Percentiles rank a stretch among this genome's conserved stretches.
Conservation (phyloP, 2,329 filamentous ascomycete genomes). For the Beauveria australis region DNA sequence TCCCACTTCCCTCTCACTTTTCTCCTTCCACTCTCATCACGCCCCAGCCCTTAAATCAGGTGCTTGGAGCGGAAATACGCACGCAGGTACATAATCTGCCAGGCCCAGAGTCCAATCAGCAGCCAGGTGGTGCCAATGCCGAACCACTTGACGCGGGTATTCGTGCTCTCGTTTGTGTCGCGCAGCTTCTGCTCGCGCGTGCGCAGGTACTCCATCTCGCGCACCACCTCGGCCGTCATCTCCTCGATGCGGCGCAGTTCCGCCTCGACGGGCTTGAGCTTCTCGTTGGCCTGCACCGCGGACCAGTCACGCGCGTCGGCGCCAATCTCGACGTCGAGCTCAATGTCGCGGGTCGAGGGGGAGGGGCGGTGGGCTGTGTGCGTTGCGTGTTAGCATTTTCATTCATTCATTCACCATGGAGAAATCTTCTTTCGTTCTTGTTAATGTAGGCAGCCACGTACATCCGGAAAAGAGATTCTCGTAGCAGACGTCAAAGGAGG, state of each 20-base stretch:
- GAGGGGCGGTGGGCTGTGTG: slow-evolving; percentile 28
- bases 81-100: slow-evolving; percentile 96
- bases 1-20: neutral
- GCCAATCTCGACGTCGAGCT: slow-evolving; percentile 93
- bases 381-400: neutral
- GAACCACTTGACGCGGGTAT: slow-evolving; percentile 98
- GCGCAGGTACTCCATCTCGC: slow-evolving; percentile 94
- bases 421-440: neutral
- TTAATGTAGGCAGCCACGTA: slow-evolving; percentile 36
- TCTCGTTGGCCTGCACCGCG: slow-evolving; percentile 90
- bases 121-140: slow-evolving; percentile 88
- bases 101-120: slow-evolving; percentile 79
- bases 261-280: slow-evolving; percentile 93
- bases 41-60: slow-evolving; percentile 23
- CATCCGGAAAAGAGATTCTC: slow-evolving; percentile 69
- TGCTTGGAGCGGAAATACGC: slow-evolving; percentile 77
- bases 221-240: slow-evolving; percentile 77
- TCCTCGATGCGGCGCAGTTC: slow-evolving; percentile 91
- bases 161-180: slow-evolving; percentile 99
- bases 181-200: slow-evolving; percentile 85
- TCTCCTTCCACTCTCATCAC: neutral
- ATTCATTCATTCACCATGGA: no score
- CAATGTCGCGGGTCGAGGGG: slow-evolving; percentile 60
- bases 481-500: slow-evolving; percentile 94
- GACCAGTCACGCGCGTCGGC: slow-evolving; percentile 98